These are phyloP conservation scores for Gracilaria gracilis DNA, from an alignment of 23 red algal genomes.

Conservation along the genomic window DNA sequence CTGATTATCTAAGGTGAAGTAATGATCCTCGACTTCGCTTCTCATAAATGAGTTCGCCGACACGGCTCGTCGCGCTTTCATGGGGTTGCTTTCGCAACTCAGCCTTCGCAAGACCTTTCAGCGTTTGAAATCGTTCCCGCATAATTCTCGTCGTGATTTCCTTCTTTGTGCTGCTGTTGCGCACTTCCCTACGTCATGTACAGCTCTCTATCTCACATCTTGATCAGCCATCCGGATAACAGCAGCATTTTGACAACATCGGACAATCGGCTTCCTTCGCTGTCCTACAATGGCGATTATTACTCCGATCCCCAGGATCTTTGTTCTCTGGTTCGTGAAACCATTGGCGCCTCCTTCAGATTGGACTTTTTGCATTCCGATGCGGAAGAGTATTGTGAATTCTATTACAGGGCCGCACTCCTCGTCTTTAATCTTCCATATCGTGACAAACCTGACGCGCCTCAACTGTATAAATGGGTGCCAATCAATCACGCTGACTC, in stretches of 20 bases:
- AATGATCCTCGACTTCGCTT: too few species aligned
- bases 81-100: neutral
- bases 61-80: neutral
- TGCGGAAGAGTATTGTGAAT: neutral
- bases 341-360: conserved; percentile 4
- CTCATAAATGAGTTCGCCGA: neutral
- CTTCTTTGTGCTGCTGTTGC: neutral
- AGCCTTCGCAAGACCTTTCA: neutral
- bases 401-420: neutral
- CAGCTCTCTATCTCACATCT: conserved; percentile 1
- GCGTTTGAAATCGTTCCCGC: neutral
- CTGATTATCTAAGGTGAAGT: too few species aligned
- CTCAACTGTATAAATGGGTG: neutral
- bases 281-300: neutral
- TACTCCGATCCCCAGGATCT: neutral
- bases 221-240: neutral
- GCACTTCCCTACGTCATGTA: neutral
- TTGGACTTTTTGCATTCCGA: conserved; percentile 10
- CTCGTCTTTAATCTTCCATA: conserved; percentile 16
- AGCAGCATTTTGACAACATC: neutral
- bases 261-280: neutral
- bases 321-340: neutral
- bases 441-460: neutral
- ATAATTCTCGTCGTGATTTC: neutral
- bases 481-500: neutral